Evolutionary conservation across 169 alveolate species (phyloP).

Genomic region (Plasmodium fragile): DNA sequence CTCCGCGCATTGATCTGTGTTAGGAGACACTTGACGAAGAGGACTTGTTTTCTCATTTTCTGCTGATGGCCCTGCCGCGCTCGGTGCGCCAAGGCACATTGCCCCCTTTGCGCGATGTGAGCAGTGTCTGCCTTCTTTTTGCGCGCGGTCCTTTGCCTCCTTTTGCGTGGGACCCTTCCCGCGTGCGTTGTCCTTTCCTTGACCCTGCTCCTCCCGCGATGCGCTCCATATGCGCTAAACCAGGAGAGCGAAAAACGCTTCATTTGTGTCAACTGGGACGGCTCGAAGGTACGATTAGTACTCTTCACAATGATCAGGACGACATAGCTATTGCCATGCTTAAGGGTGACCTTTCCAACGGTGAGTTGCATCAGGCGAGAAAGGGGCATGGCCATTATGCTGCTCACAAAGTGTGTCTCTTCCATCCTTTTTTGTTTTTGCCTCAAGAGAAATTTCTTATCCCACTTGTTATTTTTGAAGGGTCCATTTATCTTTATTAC

Average conservation of each 20-base stretch:
- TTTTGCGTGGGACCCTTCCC: too few species aligned
- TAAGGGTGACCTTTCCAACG: background rate
- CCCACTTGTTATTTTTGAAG: background rate
- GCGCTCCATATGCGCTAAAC: background rate
- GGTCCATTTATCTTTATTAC: background rate
- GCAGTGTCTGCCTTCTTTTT: too few species aligned
- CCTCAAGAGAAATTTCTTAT: background rate
- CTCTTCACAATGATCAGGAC: background rate
- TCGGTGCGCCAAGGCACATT: background rate
- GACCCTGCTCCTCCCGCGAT: background rate
- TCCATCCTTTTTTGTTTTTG: slow-evolving; percentile 6
- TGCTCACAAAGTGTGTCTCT: background rate
- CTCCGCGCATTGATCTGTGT: background rate
- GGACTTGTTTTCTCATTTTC: background rate
- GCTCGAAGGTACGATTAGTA: background rate
- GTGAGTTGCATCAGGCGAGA: background rate
- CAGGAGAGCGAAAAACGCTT: background rate
- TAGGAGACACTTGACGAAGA: background rate
- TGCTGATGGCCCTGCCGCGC: background rate
- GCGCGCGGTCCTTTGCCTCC: too few species aligned
- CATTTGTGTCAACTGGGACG: background rate
- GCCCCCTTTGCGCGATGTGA: background rate
- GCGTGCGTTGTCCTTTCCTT: background rate
- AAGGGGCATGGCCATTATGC: background rate
- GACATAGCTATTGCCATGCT: background rate